Evolutionary conservation across 106 monocot species (phyloP).

Genomic region (Chionographis japonica): DNA sequence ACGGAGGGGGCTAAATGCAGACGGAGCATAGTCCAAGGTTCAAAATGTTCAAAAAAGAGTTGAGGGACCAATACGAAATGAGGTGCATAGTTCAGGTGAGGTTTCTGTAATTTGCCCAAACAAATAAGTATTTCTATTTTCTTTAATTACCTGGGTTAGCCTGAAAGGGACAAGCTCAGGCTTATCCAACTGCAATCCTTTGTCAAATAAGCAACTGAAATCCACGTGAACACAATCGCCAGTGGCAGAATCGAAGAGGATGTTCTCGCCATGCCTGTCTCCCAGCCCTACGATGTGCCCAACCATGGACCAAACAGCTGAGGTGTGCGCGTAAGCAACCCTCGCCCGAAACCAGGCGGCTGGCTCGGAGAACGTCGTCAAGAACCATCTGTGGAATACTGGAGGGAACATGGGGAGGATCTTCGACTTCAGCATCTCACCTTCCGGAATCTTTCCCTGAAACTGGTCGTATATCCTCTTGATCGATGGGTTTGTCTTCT

Average conservation of each 20-base stretch:
- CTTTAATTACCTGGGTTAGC: constrained; percentile 71
- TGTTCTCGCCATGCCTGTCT: constrained; percentile 98
- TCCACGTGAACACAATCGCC: constrained; percentile 98
- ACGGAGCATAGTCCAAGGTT: too few relatives aligned
- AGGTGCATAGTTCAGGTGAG: too few relatives aligned
- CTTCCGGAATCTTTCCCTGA: constrained; percentile 85
- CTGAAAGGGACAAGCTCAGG: constrained; percentile 98
- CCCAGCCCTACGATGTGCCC: constrained; percentile 98
- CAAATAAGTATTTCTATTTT: background rate
- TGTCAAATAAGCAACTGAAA: constrained; percentile 98
- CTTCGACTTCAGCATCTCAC: constrained; percentile 83
- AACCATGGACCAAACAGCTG: constrained; percentile 99
- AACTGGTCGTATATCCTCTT: constrained; percentile 85
- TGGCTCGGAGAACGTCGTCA: constrained; percentile 92
- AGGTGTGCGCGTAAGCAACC: constrained; percentile 88
- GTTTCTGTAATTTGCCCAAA: too few relatives aligned
- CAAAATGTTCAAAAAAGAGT: too few relatives aligned
- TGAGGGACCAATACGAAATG: too few relatives aligned
- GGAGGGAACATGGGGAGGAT: constrained; percentile 97
- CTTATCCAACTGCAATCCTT: constrained; percentile 86
- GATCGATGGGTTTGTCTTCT: constrained; percentile 80
- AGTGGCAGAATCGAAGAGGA: constrained; percentile 89
- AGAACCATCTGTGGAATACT: constrained; percentile 91
- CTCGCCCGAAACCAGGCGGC: constrained; percentile 97
- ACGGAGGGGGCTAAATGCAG: too few relatives aligned